Percentiles rank a stretch among this genome's conserved stretches.
phyloP scores from a whole-genome alignment of 768 basidiomycete genomes.

The Termitomyces bulborhizus region DNA sequence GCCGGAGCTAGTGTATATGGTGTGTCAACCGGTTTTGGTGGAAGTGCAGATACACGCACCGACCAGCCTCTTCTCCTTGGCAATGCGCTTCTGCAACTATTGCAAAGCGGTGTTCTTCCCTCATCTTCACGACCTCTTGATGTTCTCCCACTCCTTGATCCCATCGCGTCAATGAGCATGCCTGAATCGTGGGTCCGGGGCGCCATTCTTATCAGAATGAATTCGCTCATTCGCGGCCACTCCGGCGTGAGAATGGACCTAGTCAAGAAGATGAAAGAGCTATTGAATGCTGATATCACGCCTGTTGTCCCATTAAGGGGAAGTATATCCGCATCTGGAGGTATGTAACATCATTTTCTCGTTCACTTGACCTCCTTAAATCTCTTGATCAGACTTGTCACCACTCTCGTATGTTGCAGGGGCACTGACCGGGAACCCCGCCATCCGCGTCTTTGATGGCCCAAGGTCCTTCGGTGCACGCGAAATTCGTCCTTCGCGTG shows the following conservation, averaged over 20 bases:
- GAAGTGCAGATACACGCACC: conserved; percentile 84
- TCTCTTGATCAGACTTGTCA: conserved; percentile 47
- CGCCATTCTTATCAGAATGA: conserved; percentile 82
- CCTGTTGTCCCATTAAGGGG: conserved; percentile 80
- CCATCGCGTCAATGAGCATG: conserved; percentile 63
- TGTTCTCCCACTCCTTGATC: conserved; percentile 66
- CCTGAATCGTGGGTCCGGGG: conserved; percentile 86
- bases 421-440: conserved; percentile 71
- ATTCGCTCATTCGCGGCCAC: conserved; percentile 84
- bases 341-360: conserved; percentile 26
- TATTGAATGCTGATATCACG: conserved; percentile 67
- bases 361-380: neutral
- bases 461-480: conserved; percentile 41
- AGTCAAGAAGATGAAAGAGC: conserved; percentile 69
- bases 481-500: conserved; percentile 43
- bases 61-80: conserved; percentile 68
- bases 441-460: conserved; percentile 65
- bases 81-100: conserved; percentile 79
- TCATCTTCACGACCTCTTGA: conserved; percentile 41
- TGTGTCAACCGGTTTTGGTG: conserved; percentile 80
- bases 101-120: conserved; percentile 70
- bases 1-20: conserved; percentile 73
- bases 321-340: conserved; percentile 79
- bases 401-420: conserved; percentile 84
- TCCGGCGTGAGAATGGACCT: conserved; percentile 81